These are phyloP conservation scores for Luffa acutangula DNA, from an alignment of 306 rosid genomes.

Conservation along the genomic window DNA sequence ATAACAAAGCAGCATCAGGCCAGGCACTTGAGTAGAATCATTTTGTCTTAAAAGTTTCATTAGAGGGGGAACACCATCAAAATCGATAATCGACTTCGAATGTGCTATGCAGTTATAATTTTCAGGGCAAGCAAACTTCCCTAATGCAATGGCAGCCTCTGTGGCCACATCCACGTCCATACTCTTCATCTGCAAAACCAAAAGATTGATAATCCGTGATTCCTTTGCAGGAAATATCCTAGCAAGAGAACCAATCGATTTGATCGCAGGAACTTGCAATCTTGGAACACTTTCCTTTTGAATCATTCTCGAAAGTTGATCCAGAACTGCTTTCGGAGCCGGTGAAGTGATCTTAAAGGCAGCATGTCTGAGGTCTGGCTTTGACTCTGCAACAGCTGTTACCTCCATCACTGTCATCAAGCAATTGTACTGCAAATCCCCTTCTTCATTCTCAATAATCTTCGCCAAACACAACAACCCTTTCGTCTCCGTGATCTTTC, in stretches of 20 bases:
- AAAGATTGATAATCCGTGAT: conserved; percentile 53
- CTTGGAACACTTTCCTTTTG: conserved; percentile 22
- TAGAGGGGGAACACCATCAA: conserved; percentile 51
- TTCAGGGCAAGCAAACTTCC: conserved; percentile 53
- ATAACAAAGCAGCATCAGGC: conserved; percentile 45
- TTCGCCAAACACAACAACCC: conserved; percentile 84
- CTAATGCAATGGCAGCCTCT: conserved; percentile 58
- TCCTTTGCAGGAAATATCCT: conserved; percentile 70
- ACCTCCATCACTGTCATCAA: conserved; percentile 83
- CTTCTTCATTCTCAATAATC: conserved; percentile 52
- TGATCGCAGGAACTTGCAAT: conserved; percentile 57
- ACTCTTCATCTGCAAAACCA: conserved; percentile 55
- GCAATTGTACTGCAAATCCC: conserved; percentile 55
- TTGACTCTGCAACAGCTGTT: conserved; percentile 49
- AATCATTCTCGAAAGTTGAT: conserved; percentile 64
- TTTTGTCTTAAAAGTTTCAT: conserved; percentile 38
- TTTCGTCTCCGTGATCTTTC: conserved; percentile 66
- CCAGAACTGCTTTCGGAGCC: conserved; percentile 58
- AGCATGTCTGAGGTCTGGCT: conserved; percentile 52
- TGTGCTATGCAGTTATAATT: conserved; percentile 60
- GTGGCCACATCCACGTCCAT: conserved; percentile 43
- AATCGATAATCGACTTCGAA: conserved; percentile 66
- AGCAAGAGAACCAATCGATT: conserved; percentile 69
- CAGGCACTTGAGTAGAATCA: conserved; percentile 34
- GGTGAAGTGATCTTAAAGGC: conserved; percentile 68